These are phyloP conservation scores for Ploettnerulaceae sp. DNA, from an alignment of 2,329 filamentous ascomycete species.

Conservation along the genomic window DNA sequence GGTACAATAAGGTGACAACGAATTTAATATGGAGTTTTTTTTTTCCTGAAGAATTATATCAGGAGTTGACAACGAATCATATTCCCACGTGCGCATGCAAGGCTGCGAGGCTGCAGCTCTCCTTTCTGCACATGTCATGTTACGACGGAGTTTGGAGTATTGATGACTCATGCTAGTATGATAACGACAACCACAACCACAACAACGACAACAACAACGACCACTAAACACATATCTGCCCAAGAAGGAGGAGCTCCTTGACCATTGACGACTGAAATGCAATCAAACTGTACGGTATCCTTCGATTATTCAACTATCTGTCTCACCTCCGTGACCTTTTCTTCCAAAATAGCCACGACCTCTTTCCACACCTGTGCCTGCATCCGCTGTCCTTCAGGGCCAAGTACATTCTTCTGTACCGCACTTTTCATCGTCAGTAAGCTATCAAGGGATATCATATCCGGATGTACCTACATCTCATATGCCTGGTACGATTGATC, in stretches of 20 bases:
- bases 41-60: too few relatives aligned
- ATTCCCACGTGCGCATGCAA: too few relatives aligned
- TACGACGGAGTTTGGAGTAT: not conserved
- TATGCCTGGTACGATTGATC: constrained; percentile 25
- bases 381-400: constrained; percentile 26
- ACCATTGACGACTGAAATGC: too few relatives aligned
- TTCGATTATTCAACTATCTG: constrained; percentile 18
- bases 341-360: constrained; percentile 21
- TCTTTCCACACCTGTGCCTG: constrained; percentile 29
- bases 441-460: not conserved
- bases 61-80: too few relatives aligned
- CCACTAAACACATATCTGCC: too few relatives aligned
- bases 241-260: too few relatives aligned
- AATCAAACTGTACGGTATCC: too few relatives aligned
- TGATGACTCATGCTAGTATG: not conserved
- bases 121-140: not conserved
- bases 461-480: constrained; percentile 22
- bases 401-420: constrained; percentile 22
- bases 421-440: constrained; percentile 15
- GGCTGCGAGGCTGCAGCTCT: too few relatives aligned
- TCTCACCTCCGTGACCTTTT: constrained; percentile 23
- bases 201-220: too few relatives aligned
- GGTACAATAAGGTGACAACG: not conserved
- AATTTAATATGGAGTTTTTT: too few relatives aligned
- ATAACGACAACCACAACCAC: too few relatives aligned